phyloP scores from a whole-genome alignment of 2,329 filamentous ascomycete genomes.

The Fusarium sacchari region DNA sequence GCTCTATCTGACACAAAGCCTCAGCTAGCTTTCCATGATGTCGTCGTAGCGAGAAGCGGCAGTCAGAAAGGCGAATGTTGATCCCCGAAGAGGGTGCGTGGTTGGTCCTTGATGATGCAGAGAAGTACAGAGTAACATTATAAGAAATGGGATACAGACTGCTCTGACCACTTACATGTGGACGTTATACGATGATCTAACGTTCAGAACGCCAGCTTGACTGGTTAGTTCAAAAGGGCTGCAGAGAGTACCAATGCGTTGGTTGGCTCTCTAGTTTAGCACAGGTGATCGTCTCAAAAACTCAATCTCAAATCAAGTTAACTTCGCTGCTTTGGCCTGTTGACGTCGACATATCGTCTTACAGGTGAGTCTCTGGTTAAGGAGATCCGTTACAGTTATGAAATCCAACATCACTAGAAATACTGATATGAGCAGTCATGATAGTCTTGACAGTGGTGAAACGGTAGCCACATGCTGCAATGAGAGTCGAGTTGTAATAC shows the following conservation, averaged over 20 bases:
- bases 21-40: not conserved
- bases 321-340: not conserved
- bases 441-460: constrained; percentile 26
- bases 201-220: not conserved
- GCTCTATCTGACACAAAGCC: constrained; percentile 13
- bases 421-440: constrained; percentile 8
- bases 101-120: constrained; percentile 17
- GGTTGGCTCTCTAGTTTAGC: constrained; percentile 10
- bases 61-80: not conserved
- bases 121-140: constrained; percentile 1
- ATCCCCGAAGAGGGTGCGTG: not conserved
- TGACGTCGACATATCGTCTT: not conserved
- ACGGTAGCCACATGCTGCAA: constrained; percentile 21
- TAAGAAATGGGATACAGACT: constrained; percentile 7
- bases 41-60: not conserved
- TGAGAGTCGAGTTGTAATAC: constrained; percentile 10
- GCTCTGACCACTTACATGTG: constrained; percentile 1
- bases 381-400: not conserved
- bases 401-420: not conserved
- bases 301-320: not conserved
- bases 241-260: not conserved
- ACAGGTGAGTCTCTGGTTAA: not conserved
- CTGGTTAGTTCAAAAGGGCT: constrained; percentile 1
- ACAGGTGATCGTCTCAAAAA: not conserved
- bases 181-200: not conserved